phyloP scores from a whole-genome alignment of 208 protist genomes.

The Leishmania amazonensis region DNA sequence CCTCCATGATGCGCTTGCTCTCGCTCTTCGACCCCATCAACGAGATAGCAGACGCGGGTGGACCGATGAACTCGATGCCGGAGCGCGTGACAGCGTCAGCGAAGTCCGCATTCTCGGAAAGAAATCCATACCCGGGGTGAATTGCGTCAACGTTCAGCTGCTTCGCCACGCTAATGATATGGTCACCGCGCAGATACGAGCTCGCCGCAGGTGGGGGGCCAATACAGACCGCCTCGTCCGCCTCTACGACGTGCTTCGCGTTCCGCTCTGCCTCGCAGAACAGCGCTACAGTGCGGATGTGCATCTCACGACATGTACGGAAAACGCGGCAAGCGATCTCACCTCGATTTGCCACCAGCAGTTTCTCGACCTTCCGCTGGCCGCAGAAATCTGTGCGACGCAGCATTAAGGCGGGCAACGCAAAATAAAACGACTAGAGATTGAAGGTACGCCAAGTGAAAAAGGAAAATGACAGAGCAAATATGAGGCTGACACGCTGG shows the following conservation, averaged over 20 bases:
- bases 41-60: constrained; percentile 86
- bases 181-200: constrained; percentile 92
- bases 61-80: constrained; percentile 95
- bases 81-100: constrained; percentile 59
- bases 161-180: constrained; percentile 91
- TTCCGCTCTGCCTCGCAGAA: constrained; percentile 93
- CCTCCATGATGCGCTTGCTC: constrained; percentile 90
- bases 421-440: background rate
- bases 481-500: background rate
- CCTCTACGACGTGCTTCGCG: constrained; percentile 91
- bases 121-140: constrained; percentile 98
- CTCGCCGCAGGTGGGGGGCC: constrained; percentile 54
- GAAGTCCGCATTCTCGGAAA: constrained; percentile 96
- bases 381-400: constrained; percentile 14
- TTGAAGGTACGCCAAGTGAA: background rate
- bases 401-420: constrained; percentile 21
- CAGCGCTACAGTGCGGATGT: constrained; percentile 96
- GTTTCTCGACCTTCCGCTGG: constrained; percentile 82
- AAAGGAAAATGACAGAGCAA: background rate
- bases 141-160: constrained; percentile 88
- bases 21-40: constrained; percentile 95
- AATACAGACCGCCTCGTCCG: constrained; percentile 85
- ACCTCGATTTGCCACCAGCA: constrained; percentile 97
- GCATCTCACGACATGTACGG: constrained; percentile 89
- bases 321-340: constrained; percentile 98